Base-by-base conservation (phyloP, 345 rosid genomes). In the Gossypium thurberi region DNA sequence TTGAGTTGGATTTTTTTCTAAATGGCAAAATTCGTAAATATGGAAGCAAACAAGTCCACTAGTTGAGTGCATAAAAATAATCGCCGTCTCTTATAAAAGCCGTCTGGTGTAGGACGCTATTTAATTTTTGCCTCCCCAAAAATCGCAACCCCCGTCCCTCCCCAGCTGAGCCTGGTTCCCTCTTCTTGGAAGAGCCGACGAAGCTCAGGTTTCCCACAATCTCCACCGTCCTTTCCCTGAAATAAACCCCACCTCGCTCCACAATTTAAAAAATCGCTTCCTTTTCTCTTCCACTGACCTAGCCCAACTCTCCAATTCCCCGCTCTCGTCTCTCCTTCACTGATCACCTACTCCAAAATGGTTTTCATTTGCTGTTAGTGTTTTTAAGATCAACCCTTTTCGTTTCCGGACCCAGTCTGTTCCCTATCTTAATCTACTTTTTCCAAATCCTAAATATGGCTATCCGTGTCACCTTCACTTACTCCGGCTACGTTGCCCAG, bases 401-500 rank as follows among this genome's bases (percentile, higher is more conserved):
- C 44, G 72, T 81, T 65, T 79, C 78, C 85, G 85, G 84, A 73
- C 52, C 69, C 73, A 81, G 82, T 26, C 82, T 87, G 83, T 72
- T 77, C 75, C 87, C 72, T 48, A 75, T 83, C 87, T 74, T 89
- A 70, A 2, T 84, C 73, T 26, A 74, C 65, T 75, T 90, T 11
- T 40, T 88, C 76, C 65, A 74, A 74, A 10, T 82, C 62, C 72
- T 73, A 21, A 56, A 3, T 17, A 92, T 92, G 98, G 97, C 98
- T 75, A 76, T 93, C 47, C 88, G 94, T 23, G 91, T 83, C 43
- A 88, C 94, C 72, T 37, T 90, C 77, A 80, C 82, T 37, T 88
- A 74, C 85, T 89, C 98, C 69, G 84, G 86, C 81, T 88, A 83
- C 77, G 83, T 80, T 40, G 94, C 90, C 72, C 83, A 87, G 25